Percentiles rank a stretch among this genome's conserved stretches.
Conservation (phyloP, 169 alveolate genomes). For the Amoebophrya sp. region DNA sequence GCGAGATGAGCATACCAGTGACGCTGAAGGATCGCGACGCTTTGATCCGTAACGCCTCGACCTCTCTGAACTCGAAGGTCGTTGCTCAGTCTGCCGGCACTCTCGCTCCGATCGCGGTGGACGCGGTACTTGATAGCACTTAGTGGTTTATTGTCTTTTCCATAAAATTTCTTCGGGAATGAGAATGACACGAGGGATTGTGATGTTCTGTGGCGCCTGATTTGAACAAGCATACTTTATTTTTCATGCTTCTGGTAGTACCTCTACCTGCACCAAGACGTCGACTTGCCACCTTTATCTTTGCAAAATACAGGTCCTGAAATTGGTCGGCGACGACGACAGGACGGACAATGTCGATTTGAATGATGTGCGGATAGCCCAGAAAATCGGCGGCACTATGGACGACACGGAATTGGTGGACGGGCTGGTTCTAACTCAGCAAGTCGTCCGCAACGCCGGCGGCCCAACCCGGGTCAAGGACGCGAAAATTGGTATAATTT, state of each 20-base stretch:
- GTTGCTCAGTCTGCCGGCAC: conserved; percentile 91
- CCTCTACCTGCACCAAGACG: too few species aligned
- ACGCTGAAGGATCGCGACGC: conserved; percentile 81
- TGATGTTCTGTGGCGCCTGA: too few species aligned
- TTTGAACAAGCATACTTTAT: too few species aligned
- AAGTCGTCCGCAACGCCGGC: conserved; percentile 89
- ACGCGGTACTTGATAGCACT: conserved; percentile 90
- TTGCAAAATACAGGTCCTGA: neutral
- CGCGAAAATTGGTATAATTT: conserved; percentile 84
- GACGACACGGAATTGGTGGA: conserved; percentile 97
- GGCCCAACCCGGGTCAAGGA: conserved; percentile 87
- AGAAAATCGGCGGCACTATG: conserved; percentile 93
- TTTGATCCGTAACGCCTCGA: conserved; percentile 86
- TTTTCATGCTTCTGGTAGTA: too few species aligned
- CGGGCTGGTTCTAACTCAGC: conserved; percentile 93
- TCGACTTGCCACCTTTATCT: neutral
- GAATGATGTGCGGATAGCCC: conserved; percentile 62
- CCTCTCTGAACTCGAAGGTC: conserved; percentile 95
- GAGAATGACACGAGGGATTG: too few species aligned
- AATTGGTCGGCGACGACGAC: conserved; percentile 38
- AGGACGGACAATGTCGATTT: conserved; percentile 61
- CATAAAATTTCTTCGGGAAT: too few species aligned
- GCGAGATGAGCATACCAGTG: conserved; percentile 82
- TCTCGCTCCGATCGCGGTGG: conserved; percentile 98
- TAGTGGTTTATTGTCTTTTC: too few species aligned